Conservation (phyloP, 805 yeast genomes). For the Saturnispora besseyi region DNA sequence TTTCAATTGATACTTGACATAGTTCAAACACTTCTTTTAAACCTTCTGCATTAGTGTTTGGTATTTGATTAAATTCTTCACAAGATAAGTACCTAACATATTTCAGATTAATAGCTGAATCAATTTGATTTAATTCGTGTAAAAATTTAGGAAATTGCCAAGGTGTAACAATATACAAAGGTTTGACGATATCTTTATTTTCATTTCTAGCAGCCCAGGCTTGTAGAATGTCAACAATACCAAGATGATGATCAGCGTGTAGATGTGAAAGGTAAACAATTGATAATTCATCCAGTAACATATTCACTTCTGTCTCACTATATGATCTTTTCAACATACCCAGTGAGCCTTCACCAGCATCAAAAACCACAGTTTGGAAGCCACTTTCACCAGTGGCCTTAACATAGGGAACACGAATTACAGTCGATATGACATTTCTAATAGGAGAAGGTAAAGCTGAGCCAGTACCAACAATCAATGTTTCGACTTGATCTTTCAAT, state of each 20-base stretch:
- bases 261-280: constrained; percentile 74
- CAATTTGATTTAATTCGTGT: constrained; percentile 46
- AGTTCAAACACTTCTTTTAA: constrained; percentile 11
- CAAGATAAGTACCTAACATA: constrained; percentile 19
- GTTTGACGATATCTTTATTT: constrained; percentile 20
- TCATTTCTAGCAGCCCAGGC: constrained; percentile 49
- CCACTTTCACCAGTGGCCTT: constrained; percentile 9
- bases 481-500: constrained; percentile 47
- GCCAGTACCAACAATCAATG: constrained; percentile 84
- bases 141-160: constrained; percentile 63
- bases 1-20: constrained; percentile 17
- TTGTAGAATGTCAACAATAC: constrained; percentile 58
- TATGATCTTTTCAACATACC: constrained; percentile 62
- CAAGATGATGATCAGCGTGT: constrained; percentile 97
- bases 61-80: constrained; percentile 25
- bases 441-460: constrained; percentile 79
- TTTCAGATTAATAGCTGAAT: constrained; percentile 13
- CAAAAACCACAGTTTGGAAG: constrained; percentile 50
- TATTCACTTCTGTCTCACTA: constrained; percentile 34
- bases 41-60: neutral
- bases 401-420: constrained; percentile 58
- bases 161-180: constrained; percentile 60
- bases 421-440: constrained; percentile 76
- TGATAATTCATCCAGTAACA: constrained; percentile 49
- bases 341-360: constrained; percentile 92